phyloP scores from a whole-genome alignment of 768 basidiomycete genomes.

The Leucosporidium creatinivorum region DNA sequence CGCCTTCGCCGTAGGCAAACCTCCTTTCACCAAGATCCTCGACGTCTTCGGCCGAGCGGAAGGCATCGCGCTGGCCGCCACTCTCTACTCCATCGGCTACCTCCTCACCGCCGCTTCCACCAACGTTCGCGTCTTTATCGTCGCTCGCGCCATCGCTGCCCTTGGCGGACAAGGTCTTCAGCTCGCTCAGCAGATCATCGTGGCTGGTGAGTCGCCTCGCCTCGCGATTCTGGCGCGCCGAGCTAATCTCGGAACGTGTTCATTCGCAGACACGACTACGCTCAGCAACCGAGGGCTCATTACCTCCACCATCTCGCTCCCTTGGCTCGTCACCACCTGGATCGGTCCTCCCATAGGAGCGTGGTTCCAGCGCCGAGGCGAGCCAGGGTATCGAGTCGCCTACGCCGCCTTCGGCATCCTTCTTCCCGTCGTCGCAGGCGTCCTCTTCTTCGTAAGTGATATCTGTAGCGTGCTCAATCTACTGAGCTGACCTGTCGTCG shows the following conservation, averaged over 20 bases:
- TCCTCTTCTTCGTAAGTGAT: constrained; percentile 11
- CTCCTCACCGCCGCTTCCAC: constrained; percentile 28
- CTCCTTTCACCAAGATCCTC: constrained; percentile 36
- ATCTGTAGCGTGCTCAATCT: too few species aligned
- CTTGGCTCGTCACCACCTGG: constrained; percentile 36
- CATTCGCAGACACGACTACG: constrained; percentile 31
- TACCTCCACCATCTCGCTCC: constrained; percentile 36
- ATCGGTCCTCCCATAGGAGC: constrained; percentile 34
- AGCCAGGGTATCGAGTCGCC: constrained; percentile 32
- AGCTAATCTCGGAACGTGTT: not conserved
- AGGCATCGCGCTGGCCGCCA: constrained; percentile 34
- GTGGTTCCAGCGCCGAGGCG: constrained; percentile 28
- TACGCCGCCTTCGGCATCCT: constrained; percentile 35
- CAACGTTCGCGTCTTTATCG: constrained; percentile 18
- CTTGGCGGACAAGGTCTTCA: constrained; percentile 36
- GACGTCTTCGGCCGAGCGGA: constrained; percentile 38
- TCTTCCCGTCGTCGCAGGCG: constrained; percentile 30
- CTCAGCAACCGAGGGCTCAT: constrained; percentile 35
- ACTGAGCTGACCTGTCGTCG: too few species aligned
- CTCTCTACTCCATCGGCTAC: constrained; percentile 34
- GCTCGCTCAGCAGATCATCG: constrained; percentile 35
- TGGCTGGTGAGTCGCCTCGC: constrained; percentile 28
- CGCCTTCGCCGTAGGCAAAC: constrained; percentile 36
- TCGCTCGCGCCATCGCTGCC: constrained; percentile 19
- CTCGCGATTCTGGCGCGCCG: not conserved